A percentile compares a stretch with the other conserved stretches of the same genome.
phyloP scores from a whole-genome alignment of 345 rosid species.

The Fremontodendron californicum region DNA sequence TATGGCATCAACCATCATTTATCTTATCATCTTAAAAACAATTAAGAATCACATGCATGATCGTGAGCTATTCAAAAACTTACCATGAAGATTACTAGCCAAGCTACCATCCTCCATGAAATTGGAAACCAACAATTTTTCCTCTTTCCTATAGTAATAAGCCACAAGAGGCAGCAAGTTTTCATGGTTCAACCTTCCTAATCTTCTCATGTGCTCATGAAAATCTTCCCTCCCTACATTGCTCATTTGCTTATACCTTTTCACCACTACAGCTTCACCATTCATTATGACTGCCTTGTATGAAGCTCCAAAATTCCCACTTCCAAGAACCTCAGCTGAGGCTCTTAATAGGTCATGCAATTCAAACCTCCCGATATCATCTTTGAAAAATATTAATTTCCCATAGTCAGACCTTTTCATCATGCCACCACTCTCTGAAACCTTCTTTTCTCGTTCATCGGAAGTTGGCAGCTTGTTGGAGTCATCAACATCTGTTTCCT shows the following conservation, averaged over 20 bases:
- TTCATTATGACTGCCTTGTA: slow-evolving; percentile 46
- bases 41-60: no score
- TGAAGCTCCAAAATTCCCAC: slow-evolving; percentile 75
- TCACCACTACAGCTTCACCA: slow-evolving; percentile 48
- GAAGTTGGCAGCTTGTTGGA: slow-evolving; percentile 19
- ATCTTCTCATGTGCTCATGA: slow-evolving; percentile 58
- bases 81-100: slow-evolving; percentile 72
- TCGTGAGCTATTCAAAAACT: no score
- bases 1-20: no score
- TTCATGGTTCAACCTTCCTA: slow-evolving; percentile 60
- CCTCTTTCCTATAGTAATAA: slow-evolving; percentile 64
- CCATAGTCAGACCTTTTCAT: slow-evolving; percentile 26
- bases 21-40: no score
- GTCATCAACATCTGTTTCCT: not conserved
- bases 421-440: not conserved
- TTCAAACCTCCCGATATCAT: slow-evolving; percentile 51
- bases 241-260: slow-evolving; percentile 75
- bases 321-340: slow-evolving; percentile 75
- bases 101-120: slow-evolving; percentile 52
- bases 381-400: slow-evolving; percentile 42
- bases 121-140: slow-evolving; percentile 58
- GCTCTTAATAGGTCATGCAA: slow-evolving; percentile 64
- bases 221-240: slow-evolving; percentile 59
- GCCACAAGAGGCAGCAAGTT: slow-evolving; percentile 52
- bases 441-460: not conserved